Base-by-base conservation (phyloP, 2,329 filamentous ascomycete genomes). In the Epichloe uncinata region DNA sequence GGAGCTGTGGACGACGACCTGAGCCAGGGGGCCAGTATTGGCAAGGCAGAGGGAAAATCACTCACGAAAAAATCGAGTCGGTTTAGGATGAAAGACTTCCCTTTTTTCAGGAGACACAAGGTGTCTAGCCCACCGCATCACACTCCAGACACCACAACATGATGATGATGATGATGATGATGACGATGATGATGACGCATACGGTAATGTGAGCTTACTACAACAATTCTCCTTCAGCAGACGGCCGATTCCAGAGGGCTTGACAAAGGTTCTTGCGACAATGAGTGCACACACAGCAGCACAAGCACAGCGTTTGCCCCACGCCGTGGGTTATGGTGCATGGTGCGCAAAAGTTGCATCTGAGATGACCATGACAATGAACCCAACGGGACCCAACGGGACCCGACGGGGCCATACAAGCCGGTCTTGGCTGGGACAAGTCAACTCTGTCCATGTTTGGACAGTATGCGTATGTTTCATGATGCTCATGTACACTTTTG, bases 1-100 rank as follows among this genome's bases (percentile, higher is more conserved):
- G 54, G 56, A 12, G 48, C 52, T 9, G 52, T 52, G 5, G 62
- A 63, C 15, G 64, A 64, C n/a, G 63, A 62, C 13, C 58, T 59
- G 56, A 65, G 57, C 5, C 63, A 62, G 15, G 69, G 69, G 45
- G 68, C 68, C 48, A 68, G 70, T 58, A 67, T 70, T 22, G 67
- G 73, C 22, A 73, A 71, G 53, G 69, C 69, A 7, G 72, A 78
- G 34, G 67, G 67, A 47, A 75, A 71, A 53, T 65, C 69, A 12
- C 65, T 83, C 18, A 78, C 73, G 61, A 84, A 83, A 65, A 80
- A 78, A 63, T 70, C 78, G 5, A 82, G 79, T 58, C 70, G 79
- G 40, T 83, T 83, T 57, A 70, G 77, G 54, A 79, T 83, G 71
- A 82, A 80, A 54, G 74, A 76, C 42, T 70, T 80, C 52, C 72